phyloP scores from a whole-genome alignment of 2,329 filamentous ascomycete species.

The Sporothrix pseudoabietina region DNA sequence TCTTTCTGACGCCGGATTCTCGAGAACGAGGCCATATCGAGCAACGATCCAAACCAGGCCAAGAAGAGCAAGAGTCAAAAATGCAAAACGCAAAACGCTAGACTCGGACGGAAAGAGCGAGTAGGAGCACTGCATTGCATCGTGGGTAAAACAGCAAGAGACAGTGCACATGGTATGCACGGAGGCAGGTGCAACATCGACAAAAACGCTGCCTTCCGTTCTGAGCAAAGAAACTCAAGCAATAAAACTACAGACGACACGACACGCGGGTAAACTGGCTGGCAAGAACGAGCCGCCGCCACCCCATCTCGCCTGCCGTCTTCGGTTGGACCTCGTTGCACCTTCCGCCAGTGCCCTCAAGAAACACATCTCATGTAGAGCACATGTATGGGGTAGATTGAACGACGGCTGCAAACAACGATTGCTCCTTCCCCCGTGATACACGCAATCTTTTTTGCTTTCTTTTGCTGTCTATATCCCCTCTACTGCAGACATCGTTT shows the following conservation, averaged over 20 bases:
- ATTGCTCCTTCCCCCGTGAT: slow-evolving; percentile 2
- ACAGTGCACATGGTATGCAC: background rate
- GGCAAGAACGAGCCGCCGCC: slow-evolving; percentile 18
- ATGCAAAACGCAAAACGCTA: slow-evolving; percentile 16
- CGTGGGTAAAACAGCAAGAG: background rate
- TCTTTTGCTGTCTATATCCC: background rate
- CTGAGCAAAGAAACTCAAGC: background rate
- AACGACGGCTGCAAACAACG: slow-evolving; percentile 10
- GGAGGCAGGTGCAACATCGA: background rate
- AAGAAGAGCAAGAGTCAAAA: slow-evolving; percentile 7
- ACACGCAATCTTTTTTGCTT: background rate
- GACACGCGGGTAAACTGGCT: slow-evolving; percentile 9
- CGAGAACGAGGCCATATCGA: slow-evolving; percentile 13
- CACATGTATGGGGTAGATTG: slow-evolving; percentile 22
- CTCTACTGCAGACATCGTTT: background rate
- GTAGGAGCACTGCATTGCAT: background rate
- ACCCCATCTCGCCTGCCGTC: slow-evolving; percentile 11
- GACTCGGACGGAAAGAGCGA: background rate
- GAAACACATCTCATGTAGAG: background rate
- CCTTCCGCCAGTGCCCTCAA: background rate
- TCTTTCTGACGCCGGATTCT: slow-evolving; percentile 28
- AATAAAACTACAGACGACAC: background rate
- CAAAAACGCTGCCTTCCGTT: slow-evolving; percentile 4
- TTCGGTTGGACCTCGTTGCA: slow-evolving; percentile 11
- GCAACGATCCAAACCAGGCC: slow-evolving; percentile 5